Base-by-base conservation (phyloP, 805 yeast species). In the Kuraishia cidri region DNA sequence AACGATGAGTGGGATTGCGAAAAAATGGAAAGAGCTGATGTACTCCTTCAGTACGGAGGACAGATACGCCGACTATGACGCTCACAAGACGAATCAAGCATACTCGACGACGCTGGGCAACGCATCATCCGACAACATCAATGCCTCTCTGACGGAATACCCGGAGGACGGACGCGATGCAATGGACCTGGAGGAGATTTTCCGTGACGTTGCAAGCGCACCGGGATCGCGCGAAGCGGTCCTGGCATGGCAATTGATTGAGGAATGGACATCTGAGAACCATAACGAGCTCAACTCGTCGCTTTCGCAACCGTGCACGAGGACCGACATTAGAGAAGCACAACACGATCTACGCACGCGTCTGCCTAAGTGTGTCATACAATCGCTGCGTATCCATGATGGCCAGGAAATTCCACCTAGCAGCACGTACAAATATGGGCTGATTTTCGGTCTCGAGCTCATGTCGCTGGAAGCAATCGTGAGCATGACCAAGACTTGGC, bases 201-300 rank as follows among this genome's bases (percentile, higher is more conserved):
- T 52, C 38, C 55, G 51, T 4, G 35, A 45, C 56, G 32, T 55
- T 35, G 37, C 63, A 40, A 41, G 43, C 36, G 51, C 47, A n/a
- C 38, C 34, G 27, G 90, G 92, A 23, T 75, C 77, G n/a, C 76
- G 84, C 36, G 92, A 85, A 41, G 65, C 70, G 1, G 63, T 79
- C 23, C 67, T 76, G 20, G 83, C 94, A 2, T 85, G 95, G 95
- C 66, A 80, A 43, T 87, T 86, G 45, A 80, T 86, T 38, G 81
- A 79, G 42, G 63, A 73, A 19, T 87, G 95, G 94, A 60, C 85
- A 4, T 65, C 31, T 70, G 71, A 39, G 60, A 79, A 54, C 75
- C 75, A 33, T 40, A 10, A 11, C 4, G 35, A 32, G 21, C 16
- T 32, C 2, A n/a, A 15, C 23, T n/a, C 15, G 14, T 20, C 31